Evolutionary conservation across 2,329 filamentous ascomycete genomes (phyloP).

Genomic region (Diaporthe ilicicola): DNA sequence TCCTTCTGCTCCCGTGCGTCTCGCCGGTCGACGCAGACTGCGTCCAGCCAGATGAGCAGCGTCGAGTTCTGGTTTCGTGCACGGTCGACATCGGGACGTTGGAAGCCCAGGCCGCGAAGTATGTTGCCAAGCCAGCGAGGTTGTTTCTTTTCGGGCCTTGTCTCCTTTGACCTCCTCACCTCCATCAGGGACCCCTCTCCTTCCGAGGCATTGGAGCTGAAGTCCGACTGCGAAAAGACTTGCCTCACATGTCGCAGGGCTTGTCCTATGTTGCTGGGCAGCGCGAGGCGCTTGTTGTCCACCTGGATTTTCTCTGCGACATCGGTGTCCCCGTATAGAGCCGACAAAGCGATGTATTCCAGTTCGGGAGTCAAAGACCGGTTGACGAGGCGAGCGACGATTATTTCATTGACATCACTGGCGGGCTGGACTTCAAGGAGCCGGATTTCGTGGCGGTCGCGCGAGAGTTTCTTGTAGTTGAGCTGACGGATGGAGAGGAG

Average conservation of each 20-base stretch:
- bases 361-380: slow-evolving; percentile 15
- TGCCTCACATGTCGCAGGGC: slow-evolving; percentile 26
- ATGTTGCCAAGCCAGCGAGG: slow-evolving; percentile 29
- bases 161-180: neutral
- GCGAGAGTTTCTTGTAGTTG: slow-evolving; percentile 27
- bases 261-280: slow-evolving; percentile 14
- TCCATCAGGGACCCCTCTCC: neutral
- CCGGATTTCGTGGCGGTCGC: slow-evolving; percentile 28
- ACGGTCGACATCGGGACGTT: slow-evolving; percentile 12
- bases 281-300: slow-evolving; percentile 14
- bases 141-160: neutral
- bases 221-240: slow-evolving; percentile 14
- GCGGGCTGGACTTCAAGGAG: slow-evolving; percentile 29
- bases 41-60: slow-evolving; percentile 39
- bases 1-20: slow-evolving; percentile 36
- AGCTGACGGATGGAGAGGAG: slow-evolving; percentile 21
- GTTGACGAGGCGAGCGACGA: slow-evolving; percentile 27
- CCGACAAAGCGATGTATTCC: slow-evolving; percentile 26
- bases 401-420: slow-evolving; percentile 23
- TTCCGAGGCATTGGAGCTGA: slow-evolving; percentile 6
- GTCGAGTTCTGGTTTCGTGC: neutral
- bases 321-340: slow-evolving; percentile 25
- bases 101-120: slow-evolving; percentile 15
- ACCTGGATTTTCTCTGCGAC: slow-evolving; percentile 22
- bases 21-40: slow-evolving; percentile 38